A percentile compares a stretch with the other conserved stretches of the same genome.
Conservation (phyloP, 371 early-diverging fungal species). For the Sanchytrium tribonematis region DNA sequence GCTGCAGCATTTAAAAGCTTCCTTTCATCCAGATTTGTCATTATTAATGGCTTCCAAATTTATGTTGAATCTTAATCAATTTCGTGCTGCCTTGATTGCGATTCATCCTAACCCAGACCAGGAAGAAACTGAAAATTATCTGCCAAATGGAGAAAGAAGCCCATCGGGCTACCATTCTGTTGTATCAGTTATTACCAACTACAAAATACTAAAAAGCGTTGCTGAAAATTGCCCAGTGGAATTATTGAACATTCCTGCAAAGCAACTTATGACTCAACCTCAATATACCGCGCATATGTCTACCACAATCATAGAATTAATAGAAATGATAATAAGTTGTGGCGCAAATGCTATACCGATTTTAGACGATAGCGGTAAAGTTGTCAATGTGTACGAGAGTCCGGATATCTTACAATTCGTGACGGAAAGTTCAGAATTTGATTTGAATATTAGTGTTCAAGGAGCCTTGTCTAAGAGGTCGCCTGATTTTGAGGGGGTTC, state of each 20-base stretch:
- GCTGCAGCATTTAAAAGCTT: neutral
- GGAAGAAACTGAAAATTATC: neutral
- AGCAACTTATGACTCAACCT: neutral
- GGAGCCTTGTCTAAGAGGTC: neutral
- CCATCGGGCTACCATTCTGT: neutral
- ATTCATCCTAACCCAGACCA: neutral
- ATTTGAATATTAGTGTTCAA: neutral
- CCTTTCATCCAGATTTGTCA: neutral
- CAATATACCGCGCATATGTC: neutral
- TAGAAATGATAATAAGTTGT: neutral
- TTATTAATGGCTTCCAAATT: neutral
- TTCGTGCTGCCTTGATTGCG: neutral
- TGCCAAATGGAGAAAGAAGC: neutral
- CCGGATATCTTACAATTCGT: neutral
- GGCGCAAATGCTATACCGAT: neutral
- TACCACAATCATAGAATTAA: neutral
- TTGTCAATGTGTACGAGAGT: neutral
- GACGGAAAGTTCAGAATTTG: neutral
- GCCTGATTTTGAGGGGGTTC: slow-evolving; percentile 60
- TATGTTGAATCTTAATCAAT: neutral
- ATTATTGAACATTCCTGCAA: neutral
- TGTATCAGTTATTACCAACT: neutral
- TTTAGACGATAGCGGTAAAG: neutral
- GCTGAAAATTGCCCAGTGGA: neutral
- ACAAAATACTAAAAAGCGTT: neutral